phyloP scores from a whole-genome alignment of 208 protist genomes.

The Hexamita inflata region DNA sequence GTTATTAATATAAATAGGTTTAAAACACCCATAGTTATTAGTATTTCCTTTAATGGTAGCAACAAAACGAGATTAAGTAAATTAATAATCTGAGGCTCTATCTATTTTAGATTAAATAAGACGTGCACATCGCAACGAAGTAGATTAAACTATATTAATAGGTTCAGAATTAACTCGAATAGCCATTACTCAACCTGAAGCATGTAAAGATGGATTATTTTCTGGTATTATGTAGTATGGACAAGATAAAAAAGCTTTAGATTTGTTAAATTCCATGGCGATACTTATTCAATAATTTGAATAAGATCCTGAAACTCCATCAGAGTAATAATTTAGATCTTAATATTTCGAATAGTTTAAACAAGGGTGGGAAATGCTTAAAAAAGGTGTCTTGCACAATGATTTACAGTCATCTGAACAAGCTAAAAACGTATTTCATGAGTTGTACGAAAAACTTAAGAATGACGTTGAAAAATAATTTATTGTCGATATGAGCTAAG shows the following conservation, averaged over 20 bases:
- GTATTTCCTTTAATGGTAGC: slow-evolving; percentile 16
- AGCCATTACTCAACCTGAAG: slow-evolving; percentile 28
- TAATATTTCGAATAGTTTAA: background rate
- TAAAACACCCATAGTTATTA: background rate
- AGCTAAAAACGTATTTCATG: background rate
- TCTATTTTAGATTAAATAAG: background rate
- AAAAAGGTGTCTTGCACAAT: too few relatives aligned
- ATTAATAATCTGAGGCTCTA: background rate
- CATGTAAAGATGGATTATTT: background rate
- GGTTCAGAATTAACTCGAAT: slow-evolving; percentile 20
- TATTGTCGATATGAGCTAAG: slow-evolving; percentile 4
- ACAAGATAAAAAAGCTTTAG: background rate
- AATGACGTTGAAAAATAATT: background rate
- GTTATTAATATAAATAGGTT: background rate
- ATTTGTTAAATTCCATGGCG: background rate
- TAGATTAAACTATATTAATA: background rate
- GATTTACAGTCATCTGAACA: background rate
- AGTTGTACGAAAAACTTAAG: background rate
- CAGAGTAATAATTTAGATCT: background rate
- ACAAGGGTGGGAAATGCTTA: background rate
- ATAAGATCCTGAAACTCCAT: too few relatives aligned
- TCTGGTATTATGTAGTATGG: background rate
- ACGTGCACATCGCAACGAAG: too few relatives aligned
- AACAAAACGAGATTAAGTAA: background rate
- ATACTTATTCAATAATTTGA: background rate